phyloP scores from a whole-genome alignment of 1,284 basidiomycete genomes.

The Neonothopanus nambi region DNA sequence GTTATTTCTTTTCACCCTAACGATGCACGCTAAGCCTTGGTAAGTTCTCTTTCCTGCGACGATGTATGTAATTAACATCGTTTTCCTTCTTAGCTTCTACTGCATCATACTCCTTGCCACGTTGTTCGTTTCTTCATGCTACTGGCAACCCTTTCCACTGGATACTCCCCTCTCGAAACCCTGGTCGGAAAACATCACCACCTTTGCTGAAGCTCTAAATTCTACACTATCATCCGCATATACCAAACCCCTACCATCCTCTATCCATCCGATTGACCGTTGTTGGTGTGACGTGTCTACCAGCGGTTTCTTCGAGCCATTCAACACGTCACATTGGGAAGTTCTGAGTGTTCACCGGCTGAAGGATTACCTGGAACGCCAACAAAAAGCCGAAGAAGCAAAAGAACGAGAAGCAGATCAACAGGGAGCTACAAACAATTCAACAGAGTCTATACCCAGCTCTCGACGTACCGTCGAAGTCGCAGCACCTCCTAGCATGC shows the following conservation, averaged over 20 bases:
- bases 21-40: constrained; percentile 80
- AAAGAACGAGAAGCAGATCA: constrained; percentile 20
- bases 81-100: constrained; percentile 60
- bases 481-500: too few species aligned
- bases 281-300: constrained; percentile 79
- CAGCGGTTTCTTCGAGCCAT: constrained; percentile 66
- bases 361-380: constrained; percentile 46
- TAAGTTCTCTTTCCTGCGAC: constrained; percentile 33
- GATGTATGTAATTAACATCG: constrained; percentile 8
- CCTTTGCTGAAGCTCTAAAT: constrained; percentile 63
- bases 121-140: constrained; percentile 80
- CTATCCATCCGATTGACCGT: constrained; percentile 65
- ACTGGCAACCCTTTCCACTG: constrained; percentile 77
- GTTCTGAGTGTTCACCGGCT: constrained; percentile 53
- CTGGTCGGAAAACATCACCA: constrained; percentile 67
- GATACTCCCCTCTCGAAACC: constrained; percentile 60
- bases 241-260: constrained; percentile 39
- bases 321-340: constrained; percentile 75
- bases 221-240: constrained; percentile 36
- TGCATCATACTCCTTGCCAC: constrained; percentile 78
- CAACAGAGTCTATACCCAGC: neutral
- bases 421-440: constrained; percentile 11
- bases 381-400: constrained; percentile 29
- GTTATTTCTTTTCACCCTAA: constrained; percentile 71
- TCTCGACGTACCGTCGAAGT: too few species aligned